Evolutionary conservation across 2,329 filamentous ascomycete genomes (phyloP), one percentile per base, ranked within the genome.

Genomic region (Coleophoma eucalyptorum): DNA sequence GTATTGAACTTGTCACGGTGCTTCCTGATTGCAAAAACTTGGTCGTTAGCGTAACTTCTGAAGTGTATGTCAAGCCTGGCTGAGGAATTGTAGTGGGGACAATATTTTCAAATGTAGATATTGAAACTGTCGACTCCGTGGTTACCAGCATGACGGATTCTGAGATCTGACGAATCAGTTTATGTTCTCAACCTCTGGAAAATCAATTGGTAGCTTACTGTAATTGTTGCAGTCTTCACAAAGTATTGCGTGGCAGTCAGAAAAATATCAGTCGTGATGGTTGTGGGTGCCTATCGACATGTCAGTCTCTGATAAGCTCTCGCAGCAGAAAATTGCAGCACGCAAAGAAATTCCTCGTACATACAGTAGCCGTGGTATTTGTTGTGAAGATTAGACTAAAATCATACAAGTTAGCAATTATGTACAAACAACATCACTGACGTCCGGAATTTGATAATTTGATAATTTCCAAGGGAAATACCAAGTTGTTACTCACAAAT

Each of bases 1-100:
- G 21, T 18, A 46, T 20, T 21, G 21, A 43, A 18, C 15, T 31
- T 18, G 50, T 50, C 5, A 55, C 26, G 3, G 52, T 55, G 5
- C 19, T 13, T 8, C 50, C 51, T 15, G 46, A 45, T 16, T 47
- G 46, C 41, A 50, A 16, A 11, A 44, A 26, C 11, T 18, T 44
- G 10, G 42, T 44, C n/a, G 42, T 12, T 26, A 44, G 5, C 11
- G 31, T 12, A 32, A 12, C 35, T 38, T 43, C 19, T 13, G 38
- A 32, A 12, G 43, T 40, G 34, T 42, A 12, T 4, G 54, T 52
- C 16, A 40, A 31, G 2, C 42, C 50, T 7, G 44, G 43, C 18
- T 18, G 15, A 38, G 13, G 13, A n/a, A 44, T 31, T n/a, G 42
- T 44, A 16, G 42, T 44, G 42, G 42, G 42, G 10, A 44, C 19